Conservation (phyloP, 805 yeast genomes). For the Yamadazyma sp. region DNA sequence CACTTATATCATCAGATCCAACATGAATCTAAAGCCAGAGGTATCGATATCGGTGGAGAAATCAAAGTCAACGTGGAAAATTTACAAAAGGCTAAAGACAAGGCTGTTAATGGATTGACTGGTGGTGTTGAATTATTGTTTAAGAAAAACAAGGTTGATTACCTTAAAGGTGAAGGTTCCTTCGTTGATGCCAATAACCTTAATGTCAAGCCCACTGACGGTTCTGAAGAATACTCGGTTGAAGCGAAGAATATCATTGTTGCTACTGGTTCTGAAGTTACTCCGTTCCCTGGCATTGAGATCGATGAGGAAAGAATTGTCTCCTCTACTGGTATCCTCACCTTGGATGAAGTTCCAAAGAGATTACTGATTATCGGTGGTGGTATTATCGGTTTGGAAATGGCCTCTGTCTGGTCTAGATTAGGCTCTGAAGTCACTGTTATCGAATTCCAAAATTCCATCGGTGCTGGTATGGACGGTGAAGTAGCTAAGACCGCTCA, state of each 20-base stretch:
- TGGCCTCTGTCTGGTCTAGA: slow-evolving; percentile 97
- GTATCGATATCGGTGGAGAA: slow-evolving; percentile 78
- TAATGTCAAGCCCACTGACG: slow-evolving; percentile 83
- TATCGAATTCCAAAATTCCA: slow-evolving; percentile 82
- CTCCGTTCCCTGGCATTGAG: slow-evolving; percentile 97
- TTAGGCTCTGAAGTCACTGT: slow-evolving; percentile 95
- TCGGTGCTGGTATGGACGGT: slow-evolving; percentile 98
- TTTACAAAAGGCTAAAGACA: slow-evolving; percentile 90
- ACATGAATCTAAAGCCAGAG: slow-evolving; percentile 82
- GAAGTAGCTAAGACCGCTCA: slow-evolving; percentile 91
- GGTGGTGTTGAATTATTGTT: slow-evolving; percentile 92
- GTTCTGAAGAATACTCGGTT: slow-evolving; percentile 64
- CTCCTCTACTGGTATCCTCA: slow-evolving; percentile 88
- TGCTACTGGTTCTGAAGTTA: slow-evolving; percentile 98
- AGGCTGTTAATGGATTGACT: slow-evolving; percentile 84
- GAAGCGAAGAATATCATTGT: slow-evolving; percentile 83
- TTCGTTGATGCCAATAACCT: slow-evolving; percentile 79
- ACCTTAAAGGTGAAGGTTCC: slow-evolving; percentile 91
- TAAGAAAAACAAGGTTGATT: slow-evolving; percentile 92
- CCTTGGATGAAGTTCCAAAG: slow-evolving; percentile 89
- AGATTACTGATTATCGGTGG: slow-evolving; percentile 93
- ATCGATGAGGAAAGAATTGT: slow-evolving; percentile 97
- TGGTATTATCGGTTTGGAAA: slow-evolving; percentile 98
- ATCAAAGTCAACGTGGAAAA: slow-evolving; percentile 72
- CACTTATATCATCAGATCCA: slow-evolving; percentile 86